A percentile compares a stretch with the other conserved stretches of the same genome.
These are phyloP conservation scores for Eimeria praecox DNA, from an alignment of 169 alveolate species.

Conservation along the genomic window DNA sequence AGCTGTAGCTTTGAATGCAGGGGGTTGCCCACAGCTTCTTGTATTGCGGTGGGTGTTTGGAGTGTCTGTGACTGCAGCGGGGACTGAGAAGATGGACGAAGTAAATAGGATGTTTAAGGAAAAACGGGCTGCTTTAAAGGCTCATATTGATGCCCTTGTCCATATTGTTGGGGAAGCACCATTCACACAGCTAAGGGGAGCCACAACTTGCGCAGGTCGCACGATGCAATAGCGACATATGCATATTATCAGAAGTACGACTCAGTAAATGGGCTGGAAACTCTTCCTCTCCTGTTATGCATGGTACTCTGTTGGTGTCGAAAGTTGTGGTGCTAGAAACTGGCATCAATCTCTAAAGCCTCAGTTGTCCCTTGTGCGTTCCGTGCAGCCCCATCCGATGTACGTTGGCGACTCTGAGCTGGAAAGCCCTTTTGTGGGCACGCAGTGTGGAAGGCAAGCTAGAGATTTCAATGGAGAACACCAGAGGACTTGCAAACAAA, in stretches of 20 bases:
- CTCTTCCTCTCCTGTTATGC: neutral
- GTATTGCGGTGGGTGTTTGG: neutral
- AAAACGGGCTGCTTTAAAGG: slow-evolving; percentile 16
- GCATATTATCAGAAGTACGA: neutral
- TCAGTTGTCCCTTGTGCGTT: no score
- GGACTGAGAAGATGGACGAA: slow-evolving; percentile 38
- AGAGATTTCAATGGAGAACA: neutral
- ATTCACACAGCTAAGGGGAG: neutral
- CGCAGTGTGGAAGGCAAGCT: neutral
- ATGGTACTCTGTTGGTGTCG: neutral
- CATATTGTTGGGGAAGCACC: neutral
- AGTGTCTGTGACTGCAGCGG: slow-evolving; percentile 13
- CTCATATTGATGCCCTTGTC: neutral
- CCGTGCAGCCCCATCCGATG: no score
- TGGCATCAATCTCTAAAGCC: neutral
- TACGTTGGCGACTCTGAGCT: neutral
- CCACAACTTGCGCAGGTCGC: neutral
- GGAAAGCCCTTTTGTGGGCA: neutral
- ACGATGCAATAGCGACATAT: neutral
- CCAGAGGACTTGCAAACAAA: neutral
- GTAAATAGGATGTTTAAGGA: neutral
- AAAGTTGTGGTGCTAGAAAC: neutral
- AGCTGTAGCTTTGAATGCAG: neutral
- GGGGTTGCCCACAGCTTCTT: neutral
- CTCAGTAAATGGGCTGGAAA: neutral